phyloP scores from a whole-genome alignment of 2,329 filamentous ascomycete genomes.

The Magnaporthiopsis incrustans region DNA sequence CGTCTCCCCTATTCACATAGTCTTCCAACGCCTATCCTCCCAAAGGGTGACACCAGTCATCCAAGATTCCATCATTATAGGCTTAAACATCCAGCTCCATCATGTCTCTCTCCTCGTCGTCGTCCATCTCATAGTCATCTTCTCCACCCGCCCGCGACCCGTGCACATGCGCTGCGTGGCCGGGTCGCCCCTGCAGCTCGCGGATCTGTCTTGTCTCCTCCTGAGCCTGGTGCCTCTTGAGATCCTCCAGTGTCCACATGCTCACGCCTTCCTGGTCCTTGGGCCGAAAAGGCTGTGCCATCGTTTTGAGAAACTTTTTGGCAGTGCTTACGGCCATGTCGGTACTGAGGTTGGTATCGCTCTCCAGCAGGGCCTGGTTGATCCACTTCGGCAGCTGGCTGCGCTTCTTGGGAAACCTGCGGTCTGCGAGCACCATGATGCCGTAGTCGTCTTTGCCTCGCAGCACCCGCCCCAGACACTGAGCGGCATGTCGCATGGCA shows the following conservation, averaged over 20 bases:
- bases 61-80: neutral
- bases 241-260: conserved; percentile 67
- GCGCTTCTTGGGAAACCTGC: conserved; percentile 86
- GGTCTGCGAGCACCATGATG: conserved; percentile 97
- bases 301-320: conserved; percentile 80
- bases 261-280: conserved; percentile 87
- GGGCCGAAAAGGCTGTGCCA: conserved; percentile 82
- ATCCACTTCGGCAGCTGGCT: conserved; percentile 95
- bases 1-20: no score
- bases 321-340: conserved; percentile 90
- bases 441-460: conserved; percentile 98
- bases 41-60: neutral
- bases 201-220: conserved; percentile 60
- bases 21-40: no score
- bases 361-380: conserved; percentile 74
- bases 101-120: conserved; percentile 33
- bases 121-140: conserved; percentile 43
- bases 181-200: conserved; percentile 43
- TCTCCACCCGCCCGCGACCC: conserved; percentile 13
- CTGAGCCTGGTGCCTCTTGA: conserved; percentile 62
- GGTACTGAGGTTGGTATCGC: conserved; percentile 83
- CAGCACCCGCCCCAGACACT: conserved; percentile 89
- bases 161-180: conserved; percentile 13
- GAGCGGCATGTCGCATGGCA: conserved; percentile 97
- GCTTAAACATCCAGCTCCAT: conserved; percentile 21